Conservation (phyloP, 2,329 filamentous ascomycete species). For the Colletotrichum navitas region DNA sequence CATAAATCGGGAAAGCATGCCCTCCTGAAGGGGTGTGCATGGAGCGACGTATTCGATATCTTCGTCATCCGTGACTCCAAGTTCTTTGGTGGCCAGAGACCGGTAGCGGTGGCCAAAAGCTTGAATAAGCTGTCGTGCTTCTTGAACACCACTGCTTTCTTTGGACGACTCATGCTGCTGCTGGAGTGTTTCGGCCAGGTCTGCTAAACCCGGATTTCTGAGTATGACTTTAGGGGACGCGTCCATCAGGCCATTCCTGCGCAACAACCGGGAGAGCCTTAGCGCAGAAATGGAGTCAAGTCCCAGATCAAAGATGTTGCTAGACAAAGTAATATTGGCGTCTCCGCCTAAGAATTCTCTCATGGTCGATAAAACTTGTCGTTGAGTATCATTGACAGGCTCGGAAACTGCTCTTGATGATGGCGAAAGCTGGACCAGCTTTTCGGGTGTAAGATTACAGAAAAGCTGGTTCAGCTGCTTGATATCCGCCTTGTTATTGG, state of each 20-base stretch:
- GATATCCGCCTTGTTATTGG: slow-evolving; percentile 90
- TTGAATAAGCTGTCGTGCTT: slow-evolving; percentile 70
- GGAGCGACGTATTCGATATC: slow-evolving; percentile 81
- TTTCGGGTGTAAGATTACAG: slow-evolving; percentile 66
- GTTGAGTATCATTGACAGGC: slow-evolving; percentile 53
- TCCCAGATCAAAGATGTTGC: slow-evolving; percentile 86
- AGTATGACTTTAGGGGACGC: slow-evolving; percentile 77
- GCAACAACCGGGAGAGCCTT: slow-evolving; percentile 74
- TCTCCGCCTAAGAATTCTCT: slow-evolving; percentile 63
- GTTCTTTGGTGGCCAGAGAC: slow-evolving; percentile 61
- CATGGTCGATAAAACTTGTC: slow-evolving; percentile 66
- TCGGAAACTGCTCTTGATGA: slow-evolving; percentile 43
- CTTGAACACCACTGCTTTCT: slow-evolving; percentile 51
- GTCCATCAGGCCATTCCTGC: slow-evolving; percentile 68
- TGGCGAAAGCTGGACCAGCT: slow-evolving; percentile 69
- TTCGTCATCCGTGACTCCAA: slow-evolving; percentile 37
- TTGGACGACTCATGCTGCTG: slow-evolving; percentile 35
- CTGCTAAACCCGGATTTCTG: slow-evolving; percentile 66
- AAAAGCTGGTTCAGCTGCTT: slow-evolving; percentile 79
- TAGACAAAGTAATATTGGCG: slow-evolving; percentile 60
- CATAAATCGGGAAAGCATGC: slow-evolving; percentile 81
- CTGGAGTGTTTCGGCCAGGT: slow-evolving; percentile 58
- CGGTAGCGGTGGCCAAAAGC: slow-evolving; percentile 74
- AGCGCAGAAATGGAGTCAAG: slow-evolving; percentile 90
- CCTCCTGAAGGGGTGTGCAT: slow-evolving; percentile 88